phyloP scores from a whole-genome alignment of 331 rosid species.

The Acacia concinna region DNA sequence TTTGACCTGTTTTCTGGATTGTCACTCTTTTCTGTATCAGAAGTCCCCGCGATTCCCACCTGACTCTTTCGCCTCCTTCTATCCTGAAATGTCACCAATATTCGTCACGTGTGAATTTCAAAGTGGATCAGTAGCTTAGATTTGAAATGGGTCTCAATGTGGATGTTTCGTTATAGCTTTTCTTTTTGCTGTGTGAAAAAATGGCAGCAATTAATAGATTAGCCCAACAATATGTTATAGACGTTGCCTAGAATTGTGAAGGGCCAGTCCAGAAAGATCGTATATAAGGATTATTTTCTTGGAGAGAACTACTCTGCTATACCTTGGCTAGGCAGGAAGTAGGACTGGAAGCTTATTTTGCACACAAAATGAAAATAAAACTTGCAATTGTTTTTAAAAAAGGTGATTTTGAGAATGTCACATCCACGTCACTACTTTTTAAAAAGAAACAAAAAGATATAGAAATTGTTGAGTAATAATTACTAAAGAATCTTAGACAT shows the following conservation, averaged over 20 bases:
- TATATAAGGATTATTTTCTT: background rate
- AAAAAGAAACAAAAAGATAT: background rate
- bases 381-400: background rate
- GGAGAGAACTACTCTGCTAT: background rate
- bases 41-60: conserved; percentile 43
- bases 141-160: background rate
- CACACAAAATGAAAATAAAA: background rate
- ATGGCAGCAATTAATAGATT: background rate
- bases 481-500: background rate
- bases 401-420: background rate
- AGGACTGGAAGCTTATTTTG: background rate
- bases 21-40: conserved; percentile 55
- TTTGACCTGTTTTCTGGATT: conserved; percentile 46
- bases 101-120: background rate
- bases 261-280: background rate
- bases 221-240: too few species aligned
- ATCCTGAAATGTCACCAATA: conserved; percentile 47
- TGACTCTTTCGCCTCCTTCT: conserved; percentile 62
- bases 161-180: background rate
- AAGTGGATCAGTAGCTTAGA: background rate
- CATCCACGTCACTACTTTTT: background rate
- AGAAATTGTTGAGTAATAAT: background rate
- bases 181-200: too few species aligned
- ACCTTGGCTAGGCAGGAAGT: background rate
- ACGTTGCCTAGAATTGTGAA: background rate